phyloP scores from a whole-genome alignment of 176 grass and related monocot genomes.

The Eragrostis nindensis region DNA sequence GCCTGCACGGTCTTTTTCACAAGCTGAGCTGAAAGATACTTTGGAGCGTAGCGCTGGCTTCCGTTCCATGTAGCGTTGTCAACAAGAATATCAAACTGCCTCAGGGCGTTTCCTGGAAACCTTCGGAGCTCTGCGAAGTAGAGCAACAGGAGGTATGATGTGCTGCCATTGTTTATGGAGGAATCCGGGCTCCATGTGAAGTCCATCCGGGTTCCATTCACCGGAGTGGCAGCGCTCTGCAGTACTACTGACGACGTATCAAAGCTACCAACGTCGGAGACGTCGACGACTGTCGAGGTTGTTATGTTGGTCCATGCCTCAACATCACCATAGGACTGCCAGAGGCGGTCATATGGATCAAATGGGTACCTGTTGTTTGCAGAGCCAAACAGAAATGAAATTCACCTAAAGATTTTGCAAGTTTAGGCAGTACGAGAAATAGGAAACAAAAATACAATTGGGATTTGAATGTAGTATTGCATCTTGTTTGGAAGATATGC shows the following conservation, averaged over 20 bases:
- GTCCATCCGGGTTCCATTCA: constrained; percentile 28
- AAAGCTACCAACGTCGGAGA: constrained; percentile 26
- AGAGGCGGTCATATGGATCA: constrained; percentile 50
- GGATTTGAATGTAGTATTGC: too few relatives aligned
- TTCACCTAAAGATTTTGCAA: background rate
- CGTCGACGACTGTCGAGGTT: background rate
- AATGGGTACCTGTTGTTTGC: constrained; percentile 48
- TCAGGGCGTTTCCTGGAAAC: background rate
- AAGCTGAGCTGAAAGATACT: constrained; percentile 29
- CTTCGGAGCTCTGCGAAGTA: constrained; percentile 49
- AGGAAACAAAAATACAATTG: background rate
- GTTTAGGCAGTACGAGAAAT: background rate
- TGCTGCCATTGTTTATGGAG: background rate
- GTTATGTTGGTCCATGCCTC: constrained; percentile 37
- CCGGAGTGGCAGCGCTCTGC: constrained; percentile 42
- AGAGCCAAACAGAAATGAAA: background rate
- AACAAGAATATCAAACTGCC: constrained; percentile 35
- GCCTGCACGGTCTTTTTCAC: constrained; percentile 18
- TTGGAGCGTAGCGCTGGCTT: background rate
- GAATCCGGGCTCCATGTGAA: constrained; percentile 37
- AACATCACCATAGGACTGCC: constrained; percentile 22
- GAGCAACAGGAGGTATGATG: constrained; percentile 45
- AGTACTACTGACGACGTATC: constrained; percentile 28
- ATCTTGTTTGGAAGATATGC: background rate
- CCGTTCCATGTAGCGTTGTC: background rate